Base-by-base conservation (phyloP, 1,139 yeast genomes). In the Suhomyces terraborum region DNA sequence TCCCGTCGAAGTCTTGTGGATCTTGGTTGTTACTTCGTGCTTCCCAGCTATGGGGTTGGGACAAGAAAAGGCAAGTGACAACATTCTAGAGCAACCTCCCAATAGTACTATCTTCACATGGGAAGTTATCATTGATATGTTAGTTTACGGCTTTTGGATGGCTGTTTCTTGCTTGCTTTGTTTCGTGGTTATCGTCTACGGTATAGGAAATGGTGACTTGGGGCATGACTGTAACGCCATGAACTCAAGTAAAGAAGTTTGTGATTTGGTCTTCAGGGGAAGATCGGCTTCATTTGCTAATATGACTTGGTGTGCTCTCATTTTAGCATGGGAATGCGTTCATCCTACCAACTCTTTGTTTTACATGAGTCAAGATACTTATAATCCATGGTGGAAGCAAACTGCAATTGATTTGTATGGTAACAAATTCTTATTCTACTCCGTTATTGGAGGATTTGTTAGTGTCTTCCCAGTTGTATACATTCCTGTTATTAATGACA, bases 21-120 rank as follows among this genome's bases (percentile, higher is more conserved):
- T 65, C 45, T 52, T 65, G 49, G 69, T 65, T 10, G 66, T 64
- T 18, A 65, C 70, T 2, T 64, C 69, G 4, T 64, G 69, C 49
- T 65, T 64, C 61, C 70, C 70, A 20, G 70, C 70, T 36, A 65
- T 65, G 70, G 70, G 69, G 2, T 62, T 65, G 52, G 70, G 70
- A 25, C 69, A 63, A 47, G 69, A 65, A 42, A 54, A 52, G 34
- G 69, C 69, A 10, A 44, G 51, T 32, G 66, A 61, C 30, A 69
- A 64, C 34, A 48, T 64, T 21, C 61, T 65, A 48, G 58, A 58
- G 12, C 51, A 55, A 36, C 60, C 66, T 5, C 70, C 70, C 7
- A 62, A 58, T 42, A 59, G 50, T 33, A 54, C 58, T 8, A 62
- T 64, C 38, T 65, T 65, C 51, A 64, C 70, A 14, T 50, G 56